Conservation (phyloP, 768 basidiomycete species). For the Pleurotus eryngii region DNA sequence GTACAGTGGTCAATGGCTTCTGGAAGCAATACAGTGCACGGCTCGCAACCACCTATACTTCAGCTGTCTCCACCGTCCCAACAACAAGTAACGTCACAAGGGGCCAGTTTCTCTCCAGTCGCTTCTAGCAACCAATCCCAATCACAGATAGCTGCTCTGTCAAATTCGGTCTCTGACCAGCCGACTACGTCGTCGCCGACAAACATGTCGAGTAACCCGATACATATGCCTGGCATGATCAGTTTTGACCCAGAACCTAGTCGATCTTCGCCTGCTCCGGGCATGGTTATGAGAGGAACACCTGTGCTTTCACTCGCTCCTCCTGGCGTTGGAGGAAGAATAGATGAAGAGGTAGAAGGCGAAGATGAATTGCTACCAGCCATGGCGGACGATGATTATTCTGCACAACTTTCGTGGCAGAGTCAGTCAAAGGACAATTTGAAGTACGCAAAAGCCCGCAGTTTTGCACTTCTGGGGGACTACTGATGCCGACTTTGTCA, state of each 20-base stretch:
- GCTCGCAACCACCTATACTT: conserved; percentile 5
- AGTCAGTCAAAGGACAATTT: conserved; percentile 87
- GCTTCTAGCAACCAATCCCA: conserved; percentile 2
- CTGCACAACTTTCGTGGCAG: conserved; percentile 78
- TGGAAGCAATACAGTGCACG: conserved; percentile 7
- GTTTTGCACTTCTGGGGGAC: too few species aligned
- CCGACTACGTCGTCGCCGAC: not conserved
- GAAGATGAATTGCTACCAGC: conserved; percentile 79
- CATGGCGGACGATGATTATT: conserved; percentile 89
- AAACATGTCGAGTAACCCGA: not conserved
- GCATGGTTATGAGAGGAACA: conserved; percentile 3
- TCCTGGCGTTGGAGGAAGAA: conserved; percentile 12
- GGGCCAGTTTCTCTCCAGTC: not conserved
- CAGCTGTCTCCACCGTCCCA: conserved; percentile 5
- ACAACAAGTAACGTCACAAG: not conserved
- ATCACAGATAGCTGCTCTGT: conserved; percentile 1
- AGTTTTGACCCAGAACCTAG: conserved; percentile 9
- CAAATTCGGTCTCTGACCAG: not conserved
- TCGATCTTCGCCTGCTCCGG: conserved; percentile 13
- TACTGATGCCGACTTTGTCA: conserved; percentile 22
- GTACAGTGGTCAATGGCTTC: conserved; percentile 35
- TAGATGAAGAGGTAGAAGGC: conserved; percentile 61
- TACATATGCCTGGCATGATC: conserved; percentile 4
- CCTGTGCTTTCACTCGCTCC: conserved; percentile 3
- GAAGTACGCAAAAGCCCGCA: conserved; percentile 43